Evolutionary conservation across 352 stramenopile species (phyloP), one percentile per base, ranked within the genome.

Genomic region (Phytophthora melonis): DNA sequence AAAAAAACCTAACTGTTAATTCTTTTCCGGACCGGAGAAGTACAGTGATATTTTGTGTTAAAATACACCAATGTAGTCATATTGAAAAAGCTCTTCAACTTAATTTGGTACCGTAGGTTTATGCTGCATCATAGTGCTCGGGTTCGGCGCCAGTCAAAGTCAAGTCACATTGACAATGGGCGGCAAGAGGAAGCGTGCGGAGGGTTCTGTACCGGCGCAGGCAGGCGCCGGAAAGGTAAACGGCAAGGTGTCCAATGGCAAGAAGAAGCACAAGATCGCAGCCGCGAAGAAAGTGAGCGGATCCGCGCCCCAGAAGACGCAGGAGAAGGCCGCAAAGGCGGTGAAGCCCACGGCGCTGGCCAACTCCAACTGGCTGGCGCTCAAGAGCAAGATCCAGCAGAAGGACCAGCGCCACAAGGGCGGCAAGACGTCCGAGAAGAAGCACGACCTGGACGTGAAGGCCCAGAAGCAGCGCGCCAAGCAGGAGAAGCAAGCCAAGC

Each of bases 311-410:
- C 66, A 66, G n/a, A 77, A 82, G 59, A 56, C 49, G 19, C 59
- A 63, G 63, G 71, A 72, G 65, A 78, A 72, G 70, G 36, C 50
- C 3, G 69, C 43, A 49, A 68, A 32, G 36, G 57, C 45, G 3
- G 39, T 45, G 3, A 70, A 71, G 19, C 72, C 70, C n/a, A 74
- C 53, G 8, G 65, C 47, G 14, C 30, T 84, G 53, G 77, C 83
- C 25, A 88, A 88, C 69, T 90, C 86, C 3, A 94, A 94, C 66
- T 94, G 88, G 88, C 58, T 91, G 57, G 84, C 84, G 62, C 85
- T 93, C 54, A 92, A 94, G 70, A 79, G 75, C 57, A 93, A 89
- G 64, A 91, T 94, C 58, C 79, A 92, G 67, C 78, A 72, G 36
- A 75, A 76, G 58, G 60, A 72, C 45, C 62, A 70, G 21, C 63